Base-by-base conservation (phyloP, 352 stramenopile genomes). In the Lagenidium giganteum region DNA sequence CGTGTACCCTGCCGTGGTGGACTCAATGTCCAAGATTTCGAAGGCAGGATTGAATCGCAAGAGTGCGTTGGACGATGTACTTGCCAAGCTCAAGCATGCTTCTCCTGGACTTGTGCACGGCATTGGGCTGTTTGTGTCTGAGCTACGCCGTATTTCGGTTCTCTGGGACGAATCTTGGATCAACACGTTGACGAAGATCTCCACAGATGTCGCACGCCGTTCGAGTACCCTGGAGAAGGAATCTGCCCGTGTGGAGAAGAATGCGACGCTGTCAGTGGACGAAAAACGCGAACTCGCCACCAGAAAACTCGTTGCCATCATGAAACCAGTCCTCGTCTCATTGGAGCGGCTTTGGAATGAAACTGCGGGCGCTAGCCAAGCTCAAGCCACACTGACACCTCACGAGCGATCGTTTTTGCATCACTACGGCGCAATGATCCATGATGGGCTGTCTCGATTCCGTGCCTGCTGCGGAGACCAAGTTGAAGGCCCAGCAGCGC, bases 81-180 rank as follows among this genome's bases (percentile, higher is more conserved):
- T n/a, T n/a, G n/a, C n/a, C n/a, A n/a, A n/a, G n/a, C n/a, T n/a
- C n/a, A n/a, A 63, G 16, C 43, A 43, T 12, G 54, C 63, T 12
- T 74, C 67, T 12, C 20, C 43, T 33, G 54, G 67, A 2, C 54
- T 90, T 31, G 61, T 84, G 2, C 54, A 73, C 24, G 69, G 63
- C 8, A 72, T 91, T 14, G 56, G 57, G 9, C 39, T 83, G 36
- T 43, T 94, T 5, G 61, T 93, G 29, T 70, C 64, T 1, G 83
- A 95, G 46, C 55, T 95, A 18, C 66, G 78, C 43, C 74, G 83
- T 17, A 72, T 95, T 31, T 82, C 83, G 1, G 62, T 93, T 32
- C 44, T 95, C 31, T 95, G 81, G 81, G 83, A 95, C 32, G 83
- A 95, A 57, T 64, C 67, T 5, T 95, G 83, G 83, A 71, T 89